phyloP scores from a whole-genome alignment of 805 yeast species.

The Wickerhamomyces xylosicus region DNA sequence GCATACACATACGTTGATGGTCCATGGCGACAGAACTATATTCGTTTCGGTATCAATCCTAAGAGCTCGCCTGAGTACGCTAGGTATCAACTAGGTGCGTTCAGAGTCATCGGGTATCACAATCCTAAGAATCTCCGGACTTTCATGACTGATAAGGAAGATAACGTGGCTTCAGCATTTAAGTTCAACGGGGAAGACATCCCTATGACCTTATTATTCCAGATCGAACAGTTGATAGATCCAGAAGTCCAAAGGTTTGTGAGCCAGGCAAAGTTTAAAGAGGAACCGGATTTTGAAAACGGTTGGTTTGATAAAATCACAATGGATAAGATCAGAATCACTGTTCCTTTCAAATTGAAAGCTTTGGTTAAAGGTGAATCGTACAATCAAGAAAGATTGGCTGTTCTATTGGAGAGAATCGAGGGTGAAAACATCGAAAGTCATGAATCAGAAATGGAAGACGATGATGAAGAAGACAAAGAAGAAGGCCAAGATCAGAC shows the following conservation, averaged over 20 bases:
- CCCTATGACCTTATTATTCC: constrained; percentile 65
- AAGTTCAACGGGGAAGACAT: constrained; percentile 62
- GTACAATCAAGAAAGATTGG: constrained; percentile 31
- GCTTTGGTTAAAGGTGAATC: constrained; percentile 38
- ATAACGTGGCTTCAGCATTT: constrained; percentile 34
- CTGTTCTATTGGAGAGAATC: constrained; percentile 24
- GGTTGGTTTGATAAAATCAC: constrained; percentile 75
- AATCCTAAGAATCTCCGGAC: constrained; percentile 20
- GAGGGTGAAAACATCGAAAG: constrained; percentile 13
- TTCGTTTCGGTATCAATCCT: constrained; percentile 75
- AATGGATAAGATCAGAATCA: constrained; percentile 52
- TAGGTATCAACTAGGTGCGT: constrained; percentile 76
- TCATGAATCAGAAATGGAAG: constrained; percentile 19
- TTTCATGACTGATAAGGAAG: constrained; percentile 23
- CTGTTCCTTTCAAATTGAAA: constrained; percentile 63
- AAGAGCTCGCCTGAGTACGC: constrained; percentile 41
- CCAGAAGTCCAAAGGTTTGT: constrained; percentile 43
- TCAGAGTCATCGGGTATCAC: constrained; percentile 24
- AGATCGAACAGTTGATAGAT: constrained; percentile 70
- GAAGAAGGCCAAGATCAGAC: constrained; percentile 22
- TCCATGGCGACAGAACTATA: constrained; percentile 88
- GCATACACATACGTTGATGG: constrained; percentile 79
- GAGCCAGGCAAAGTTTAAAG: constrained; percentile 25
- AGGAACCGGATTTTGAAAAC: constrained; percentile 43
- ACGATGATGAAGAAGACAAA: constrained; percentile 19